Evolutionary conservation across 768 basidiomycete species (phyloP).

Genomic region (Arthromyces matolae): DNA sequence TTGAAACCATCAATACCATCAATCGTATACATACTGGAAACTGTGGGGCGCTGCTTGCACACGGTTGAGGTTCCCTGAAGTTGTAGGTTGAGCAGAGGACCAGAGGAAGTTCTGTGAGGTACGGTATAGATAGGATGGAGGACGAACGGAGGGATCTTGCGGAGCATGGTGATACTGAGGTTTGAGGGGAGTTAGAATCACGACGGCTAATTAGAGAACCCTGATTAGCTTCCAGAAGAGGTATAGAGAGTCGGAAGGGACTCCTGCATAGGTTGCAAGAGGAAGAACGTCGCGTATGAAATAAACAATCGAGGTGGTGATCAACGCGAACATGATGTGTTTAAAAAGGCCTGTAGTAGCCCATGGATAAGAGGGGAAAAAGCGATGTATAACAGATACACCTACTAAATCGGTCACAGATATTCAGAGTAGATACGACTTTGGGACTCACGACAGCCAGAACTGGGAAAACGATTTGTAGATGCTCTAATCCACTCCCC

Average conservation of each 20-base stretch:
- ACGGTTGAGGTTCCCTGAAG: too few relatives aligned
- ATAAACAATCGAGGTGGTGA: slow-evolving; percentile 32
- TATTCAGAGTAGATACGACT: neutral
- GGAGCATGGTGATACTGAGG: slow-evolving; percentile 57
- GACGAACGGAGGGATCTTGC: slow-evolving; percentile 49
- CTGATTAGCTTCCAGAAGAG: slow-evolving; percentile 51
- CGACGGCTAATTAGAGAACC: slow-evolving; percentile 39
- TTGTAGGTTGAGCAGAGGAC: too few relatives aligned
- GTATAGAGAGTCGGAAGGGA: slow-evolving; percentile 43
- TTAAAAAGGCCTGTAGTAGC: slow-evolving; percentile 3
- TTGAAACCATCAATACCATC: too few relatives aligned
- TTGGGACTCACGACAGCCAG: slow-evolving; percentile 5
- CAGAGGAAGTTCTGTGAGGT: too few relatives aligned
- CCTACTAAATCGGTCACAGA: neutral
- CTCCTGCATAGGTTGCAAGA: slow-evolving; percentile 46
- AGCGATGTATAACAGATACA: slow-evolving; percentile 5
- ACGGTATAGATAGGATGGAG: too few relatives aligned
- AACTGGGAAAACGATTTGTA: neutral
- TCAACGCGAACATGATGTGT: slow-evolving; percentile 4
- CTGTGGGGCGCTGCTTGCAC: too few relatives aligned
- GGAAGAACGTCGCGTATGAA: slow-evolving; percentile 56
- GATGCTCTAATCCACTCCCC: neutral
- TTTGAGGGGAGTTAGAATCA: slow-evolving; percentile 49
- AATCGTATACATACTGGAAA: too few relatives aligned
- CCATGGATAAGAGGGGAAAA: slow-evolving; percentile 4